Conservation (phyloP, 805 yeast species). For the Lachancea lanzarotensis region DNA sequence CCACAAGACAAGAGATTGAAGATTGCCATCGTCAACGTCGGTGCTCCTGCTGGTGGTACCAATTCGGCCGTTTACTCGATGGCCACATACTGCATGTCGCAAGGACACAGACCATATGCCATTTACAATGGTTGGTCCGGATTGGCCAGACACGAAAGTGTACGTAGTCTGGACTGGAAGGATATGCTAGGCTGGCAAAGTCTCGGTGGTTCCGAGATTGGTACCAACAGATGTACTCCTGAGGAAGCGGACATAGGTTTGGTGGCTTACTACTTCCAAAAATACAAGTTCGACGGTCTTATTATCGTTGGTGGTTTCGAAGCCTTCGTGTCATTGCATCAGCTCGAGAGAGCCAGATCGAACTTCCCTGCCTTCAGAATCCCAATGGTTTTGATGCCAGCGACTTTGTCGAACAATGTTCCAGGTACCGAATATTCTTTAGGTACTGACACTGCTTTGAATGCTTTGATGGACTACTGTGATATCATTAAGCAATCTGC, state of each 20-base stretch:
- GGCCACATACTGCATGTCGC: conserved; percentile 77
- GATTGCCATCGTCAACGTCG: conserved; percentile 83
- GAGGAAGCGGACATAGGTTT: conserved; percentile 85
- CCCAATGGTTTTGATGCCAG: conserved; percentile 90
- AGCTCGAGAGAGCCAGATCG: conserved; percentile 70
- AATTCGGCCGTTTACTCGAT: conserved; percentile 90
- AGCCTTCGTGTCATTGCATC: conserved; percentile 81
- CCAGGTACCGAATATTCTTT: conserved; percentile 97
- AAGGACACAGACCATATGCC: conserved; percentile 87
- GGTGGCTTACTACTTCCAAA: conserved; percentile 89
- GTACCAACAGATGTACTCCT: conserved; percentile 83
- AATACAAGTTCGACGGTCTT: conserved; percentile 79
- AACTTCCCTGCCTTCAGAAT: conserved; percentile 87
- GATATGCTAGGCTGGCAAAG: conserved; percentile 85
- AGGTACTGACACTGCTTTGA: conserved; percentile 94
- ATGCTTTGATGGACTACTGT: conserved; percentile 84
- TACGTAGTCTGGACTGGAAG: conserved; percentile 68
- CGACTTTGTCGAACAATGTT: conserved; percentile 94
- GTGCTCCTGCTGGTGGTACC: conserved; percentile 97
- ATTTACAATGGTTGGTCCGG: conserved; percentile 93
- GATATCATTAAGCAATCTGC: conserved; percentile 94
- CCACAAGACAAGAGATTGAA: conserved; percentile 59
- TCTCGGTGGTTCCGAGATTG: conserved; percentile 92
- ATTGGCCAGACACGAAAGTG: conserved; percentile 79
- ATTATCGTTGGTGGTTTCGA: conserved; percentile 94